Percentiles rank a stretch among this genome's conserved stretches.
phyloP scores from a whole-genome alignment of 257 asterid species.

The Ajuga chamaepitys region DNA sequence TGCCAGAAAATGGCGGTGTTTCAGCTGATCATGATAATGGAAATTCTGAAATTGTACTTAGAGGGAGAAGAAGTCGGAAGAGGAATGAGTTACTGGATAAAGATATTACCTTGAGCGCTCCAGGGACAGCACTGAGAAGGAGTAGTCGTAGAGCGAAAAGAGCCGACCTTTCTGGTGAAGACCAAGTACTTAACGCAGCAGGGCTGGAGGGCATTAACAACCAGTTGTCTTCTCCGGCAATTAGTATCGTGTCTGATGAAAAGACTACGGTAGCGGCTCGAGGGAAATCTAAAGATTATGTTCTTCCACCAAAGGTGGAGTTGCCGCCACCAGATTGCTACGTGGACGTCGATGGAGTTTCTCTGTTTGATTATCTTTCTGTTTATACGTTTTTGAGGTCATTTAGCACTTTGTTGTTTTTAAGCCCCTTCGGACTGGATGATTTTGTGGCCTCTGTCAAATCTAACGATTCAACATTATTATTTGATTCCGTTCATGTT shows the following conservation, averaged over 20 bases:
- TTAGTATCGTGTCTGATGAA: conserved; percentile 55
- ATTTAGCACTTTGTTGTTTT: conserved; percentile 68
- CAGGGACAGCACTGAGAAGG: conserved; percentile 75
- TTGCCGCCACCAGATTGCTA: conserved; percentile 66
- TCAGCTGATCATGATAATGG: conserved; percentile 23
- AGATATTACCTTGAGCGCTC: conserved; percentile 24
- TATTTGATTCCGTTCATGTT: conserved; percentile 78
- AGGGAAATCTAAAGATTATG: conserved; percentile 21
- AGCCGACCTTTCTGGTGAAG: conserved; percentile 31
- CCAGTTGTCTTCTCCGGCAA: conserved; percentile 47
- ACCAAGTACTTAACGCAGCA: conserved; percentile 25
- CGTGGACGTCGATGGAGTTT: conserved; percentile 53
- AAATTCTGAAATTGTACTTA: conserved; percentile 23
- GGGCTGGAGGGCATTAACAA: conserved; percentile 28
- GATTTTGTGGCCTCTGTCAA: conserved; percentile 66
- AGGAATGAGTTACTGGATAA: conserved; percentile 28
- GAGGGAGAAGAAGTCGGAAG: conserved; percentile 56
- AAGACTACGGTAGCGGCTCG: conserved; percentile 22
- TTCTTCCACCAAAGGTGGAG: conserved; percentile 56
- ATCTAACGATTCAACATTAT: conserved; percentile 49
- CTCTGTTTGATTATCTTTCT: conserved; percentile 61
- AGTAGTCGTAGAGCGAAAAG: conserved; percentile 72
- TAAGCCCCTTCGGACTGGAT: conserved; percentile 87
- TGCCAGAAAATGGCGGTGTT: conserved; percentile 12
- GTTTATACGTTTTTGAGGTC: conserved; percentile 92